These are phyloP conservation scores for Senna siamea DNA, from an alignment of 306 rosid genomes.

Conservation along the genomic window DNA sequence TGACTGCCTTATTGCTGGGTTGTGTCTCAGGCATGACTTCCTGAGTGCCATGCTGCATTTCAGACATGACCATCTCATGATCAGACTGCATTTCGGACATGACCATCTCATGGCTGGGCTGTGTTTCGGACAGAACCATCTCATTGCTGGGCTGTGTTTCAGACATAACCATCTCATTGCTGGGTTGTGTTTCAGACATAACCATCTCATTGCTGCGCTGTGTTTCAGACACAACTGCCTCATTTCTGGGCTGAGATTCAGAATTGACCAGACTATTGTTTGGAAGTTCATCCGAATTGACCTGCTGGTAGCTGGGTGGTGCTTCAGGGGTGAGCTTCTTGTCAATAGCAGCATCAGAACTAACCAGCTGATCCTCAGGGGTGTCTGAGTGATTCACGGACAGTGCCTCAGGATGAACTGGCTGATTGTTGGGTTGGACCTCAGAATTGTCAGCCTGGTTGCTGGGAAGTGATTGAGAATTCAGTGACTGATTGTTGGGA, in stretches of 20 bases:
- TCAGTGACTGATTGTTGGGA: constrained; percentile 1
- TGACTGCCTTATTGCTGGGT: constrained; percentile 13
- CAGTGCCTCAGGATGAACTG: constrained; percentile 19
- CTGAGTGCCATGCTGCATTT: constrained; percentile 14
- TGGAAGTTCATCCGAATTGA: constrained; percentile 15
- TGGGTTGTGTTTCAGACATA: no score
- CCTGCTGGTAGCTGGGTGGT: constrained; percentile 16
- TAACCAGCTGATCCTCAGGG: constrained; percentile 9
- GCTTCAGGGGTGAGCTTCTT: constrained; percentile 31
- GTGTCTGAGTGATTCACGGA: constrained; percentile 13
- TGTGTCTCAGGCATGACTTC: constrained; percentile 30
- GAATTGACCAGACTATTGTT: constrained; percentile 20
- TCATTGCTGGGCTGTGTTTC: constrained; percentile 34
- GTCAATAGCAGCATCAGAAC: constrained; percentile 20
- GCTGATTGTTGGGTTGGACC: constrained; percentile 23
- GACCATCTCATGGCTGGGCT: background rate
- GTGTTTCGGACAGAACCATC: constrained; percentile 35
- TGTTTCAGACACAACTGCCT: background rate
- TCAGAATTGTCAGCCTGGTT: constrained; percentile 30
- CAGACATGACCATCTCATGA: constrained; percentile 3
- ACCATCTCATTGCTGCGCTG: background rate
- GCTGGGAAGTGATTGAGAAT: constrained; percentile 26
- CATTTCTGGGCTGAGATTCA: constrained; percentile 18
- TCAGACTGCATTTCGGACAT: constrained; percentile 10
- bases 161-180: background rate